A percentile compares a stretch with the other conserved stretches of the same genome.
Evolutionary conservation across 345 rosid genomes (phyloP).

Genomic region (Geranium brycei): DNA sequence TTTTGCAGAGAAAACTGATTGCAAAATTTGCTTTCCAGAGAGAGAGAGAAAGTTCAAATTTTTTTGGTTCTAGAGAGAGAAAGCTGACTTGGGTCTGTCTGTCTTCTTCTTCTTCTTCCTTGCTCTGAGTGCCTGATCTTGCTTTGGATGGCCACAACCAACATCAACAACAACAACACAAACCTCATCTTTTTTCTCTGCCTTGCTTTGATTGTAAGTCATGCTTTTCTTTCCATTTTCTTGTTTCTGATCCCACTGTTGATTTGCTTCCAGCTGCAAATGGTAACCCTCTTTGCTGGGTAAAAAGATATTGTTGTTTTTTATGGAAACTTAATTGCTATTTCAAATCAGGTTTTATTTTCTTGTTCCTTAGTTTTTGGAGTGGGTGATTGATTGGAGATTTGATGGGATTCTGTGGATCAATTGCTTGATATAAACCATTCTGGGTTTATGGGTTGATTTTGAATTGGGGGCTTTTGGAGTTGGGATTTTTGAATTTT

Average conservation of each 20-base stretch:
- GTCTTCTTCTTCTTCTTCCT: no score
- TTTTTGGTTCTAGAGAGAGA: conserved; percentile 4
- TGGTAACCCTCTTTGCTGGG: background rate
- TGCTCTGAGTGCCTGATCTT: background rate
- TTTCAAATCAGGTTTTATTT: background rate
- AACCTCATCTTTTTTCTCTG: conserved; percentile 10
- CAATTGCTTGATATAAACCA: background rate
- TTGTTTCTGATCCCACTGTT: background rate
- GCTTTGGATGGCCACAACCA: conserved; percentile 10
- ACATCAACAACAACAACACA: background rate
- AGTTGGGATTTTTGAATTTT: background rate
- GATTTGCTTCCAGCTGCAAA: background rate
- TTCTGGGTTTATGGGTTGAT: background rate
- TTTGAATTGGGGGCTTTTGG: background rate
- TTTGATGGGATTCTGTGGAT: conserved; percentile 1
- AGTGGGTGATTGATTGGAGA: conserved; percentile 1
- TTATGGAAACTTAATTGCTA: background rate
- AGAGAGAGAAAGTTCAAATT: background rate
- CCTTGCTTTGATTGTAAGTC: conserved; percentile 20
- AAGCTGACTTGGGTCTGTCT: background rate
- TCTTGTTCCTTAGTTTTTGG: conserved; percentile 2
- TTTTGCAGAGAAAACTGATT: background rate
- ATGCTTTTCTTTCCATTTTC: conserved; percentile 9
- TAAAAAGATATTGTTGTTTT: background rate
- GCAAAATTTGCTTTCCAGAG: background rate